Evolutionary conservation across 768 basidiomycete species (phyloP).

Genomic region (Megacollybia marginata): DNA sequence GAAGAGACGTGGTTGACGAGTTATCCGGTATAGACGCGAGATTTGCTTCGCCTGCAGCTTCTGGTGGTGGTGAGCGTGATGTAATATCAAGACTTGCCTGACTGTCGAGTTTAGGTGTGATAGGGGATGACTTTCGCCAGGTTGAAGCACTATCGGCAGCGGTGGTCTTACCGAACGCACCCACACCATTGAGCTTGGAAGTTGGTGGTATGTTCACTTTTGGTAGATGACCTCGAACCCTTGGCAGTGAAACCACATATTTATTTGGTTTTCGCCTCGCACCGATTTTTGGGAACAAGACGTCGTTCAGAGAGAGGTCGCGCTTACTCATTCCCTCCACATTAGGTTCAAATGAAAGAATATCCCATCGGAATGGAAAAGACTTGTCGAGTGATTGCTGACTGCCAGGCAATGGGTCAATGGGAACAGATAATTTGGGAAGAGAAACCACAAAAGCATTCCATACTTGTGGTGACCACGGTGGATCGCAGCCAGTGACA

Average conservation of each 20-base stretch:
- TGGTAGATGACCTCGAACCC: slow-evolving; percentile 7
- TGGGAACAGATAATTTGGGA: slow-evolving; percentile 32
- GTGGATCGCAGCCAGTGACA: slow-evolving; percentile 40
- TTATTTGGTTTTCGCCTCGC: slow-evolving; percentile 33
- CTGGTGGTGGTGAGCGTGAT: slow-evolving; percentile 46
- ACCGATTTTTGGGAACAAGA: slow-evolving; percentile 44
- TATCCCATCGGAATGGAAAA: slow-evolving; percentile 47
- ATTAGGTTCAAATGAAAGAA: slow-evolving; percentile 67
- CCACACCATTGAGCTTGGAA: background rate
- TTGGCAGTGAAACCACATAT: slow-evolving; percentile 31
- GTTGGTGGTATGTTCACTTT: background rate
- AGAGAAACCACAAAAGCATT: slow-evolving; percentile 36
- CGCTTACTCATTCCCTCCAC: slow-evolving; percentile 54
- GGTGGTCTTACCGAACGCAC: slow-evolving; percentile 7
- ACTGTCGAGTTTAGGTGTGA: background rate
- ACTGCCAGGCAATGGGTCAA: slow-evolving; percentile 39
- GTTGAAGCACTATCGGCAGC: slow-evolving; percentile 4
- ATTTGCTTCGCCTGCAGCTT: slow-evolving; percentile 7
- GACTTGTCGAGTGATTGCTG: slow-evolving; percentile 36
- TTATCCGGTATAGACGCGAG: background rate
- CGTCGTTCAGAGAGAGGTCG: slow-evolving; percentile 57
- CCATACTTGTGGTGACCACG: slow-evolving; percentile 36
- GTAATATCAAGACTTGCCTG: slow-evolving; percentile 27
- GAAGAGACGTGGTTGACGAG: slow-evolving; percentile 23
- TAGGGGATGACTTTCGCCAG: slow-evolving; percentile 7